Base-by-base conservation (phyloP, 352 stramenopile genomes). In the Pythium scleroteichum region DNA sequence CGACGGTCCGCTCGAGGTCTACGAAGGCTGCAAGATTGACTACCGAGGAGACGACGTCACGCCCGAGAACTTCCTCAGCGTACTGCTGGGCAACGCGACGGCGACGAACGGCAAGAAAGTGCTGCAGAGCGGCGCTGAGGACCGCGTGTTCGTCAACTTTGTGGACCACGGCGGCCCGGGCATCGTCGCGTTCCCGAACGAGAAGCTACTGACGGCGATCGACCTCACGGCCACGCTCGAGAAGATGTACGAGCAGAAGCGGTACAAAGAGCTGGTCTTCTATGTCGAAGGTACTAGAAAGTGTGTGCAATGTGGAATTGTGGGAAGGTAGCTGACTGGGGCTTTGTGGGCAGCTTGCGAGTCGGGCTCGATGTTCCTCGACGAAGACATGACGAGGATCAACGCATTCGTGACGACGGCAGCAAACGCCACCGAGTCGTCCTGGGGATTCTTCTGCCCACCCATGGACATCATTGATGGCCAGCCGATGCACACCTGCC, bases 61-160 rank as follows among this genome's bases (percentile, higher is more conserved):
- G 2, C 85, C 90, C 7, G 75, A 93, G 29, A 96, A 87, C 27
- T 97, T 97, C 62, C 24, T 97, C 6, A 83, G 83, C 50, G 90
- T 98, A 26, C 66, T 98, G 40, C 69, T 81, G 10, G 92, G 92
- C 44, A 86, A 98, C 57, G 68, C 70, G 1, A 73, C 42, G 1
- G 70, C 75, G 0, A 79, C 72, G 0, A 59, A 65, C 2, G 79
- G 88, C 19, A 83, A 85, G 42, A 92, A 90, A 44, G 90, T 97
- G 46, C 82, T 98, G 4, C 73, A 78, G n/a, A 97, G 85, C 62
- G 91, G 84, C 1, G 40, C 55, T 2, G 61, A 92, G 1, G 92
- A 98, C 62, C 80, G 90, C 42, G 89, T 98, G 24, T 98, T 97
- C 64, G 67, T 98, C 51, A 97, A 96, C 64, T 97, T 97, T 72